Conservation (phyloP, 1,284 basidiomycete genomes). For the Pseudozyma tsukubaensis region DNA sequence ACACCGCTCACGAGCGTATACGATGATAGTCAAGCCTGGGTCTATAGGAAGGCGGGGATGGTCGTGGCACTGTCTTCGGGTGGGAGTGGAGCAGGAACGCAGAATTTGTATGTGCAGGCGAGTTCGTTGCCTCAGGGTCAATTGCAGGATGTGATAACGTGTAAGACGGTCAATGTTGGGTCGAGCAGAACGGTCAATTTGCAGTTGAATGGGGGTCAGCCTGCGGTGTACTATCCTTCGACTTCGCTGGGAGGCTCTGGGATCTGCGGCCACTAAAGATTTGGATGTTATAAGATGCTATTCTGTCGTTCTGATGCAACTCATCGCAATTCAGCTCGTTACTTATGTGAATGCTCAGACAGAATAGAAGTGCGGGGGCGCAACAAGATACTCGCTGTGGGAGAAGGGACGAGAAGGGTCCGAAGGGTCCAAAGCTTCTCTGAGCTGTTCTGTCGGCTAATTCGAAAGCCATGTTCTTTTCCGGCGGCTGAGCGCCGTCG, state of each 20-base stretch:
- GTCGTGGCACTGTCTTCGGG: slow-evolving; percentile 77
- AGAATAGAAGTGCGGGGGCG: too few relatives aligned
- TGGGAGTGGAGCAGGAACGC: slow-evolving; percentile 71
- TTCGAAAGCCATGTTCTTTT: too few relatives aligned
- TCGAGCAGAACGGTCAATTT: slow-evolving; percentile 70
- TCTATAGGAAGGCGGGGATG: slow-evolving; percentile 76
- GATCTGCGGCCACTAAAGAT: slow-evolving; percentile 15
- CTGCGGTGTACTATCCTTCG: slow-evolving; percentile 22
- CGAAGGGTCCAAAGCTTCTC: too few relatives aligned
- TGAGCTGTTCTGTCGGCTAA: too few relatives aligned
- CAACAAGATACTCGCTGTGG: too few relatives aligned
- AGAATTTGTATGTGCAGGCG: slow-evolving; percentile 58
- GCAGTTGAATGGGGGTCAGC: slow-evolving; percentile 15
- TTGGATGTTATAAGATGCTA: too few relatives aligned
- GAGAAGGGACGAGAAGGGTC: too few relatives aligned
- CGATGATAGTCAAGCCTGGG: slow-evolving; percentile 71
- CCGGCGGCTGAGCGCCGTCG: too few relatives aligned
- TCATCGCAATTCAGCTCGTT: too few relatives aligned
- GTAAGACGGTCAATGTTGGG: slow-evolving; percentile 72
- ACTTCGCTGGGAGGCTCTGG: slow-evolving; percentile 15
- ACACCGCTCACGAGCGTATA: slow-evolving; percentile 71
- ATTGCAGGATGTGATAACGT: slow-evolving; percentile 77
- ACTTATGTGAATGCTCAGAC: too few relatives aligned
- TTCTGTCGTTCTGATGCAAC: too few relatives aligned
- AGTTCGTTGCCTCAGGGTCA: slow-evolving; percentile 70